Conservation (phyloP, 2,329 filamentous ascomycete genomes). For the Sarocladium brachiariae region DNA sequence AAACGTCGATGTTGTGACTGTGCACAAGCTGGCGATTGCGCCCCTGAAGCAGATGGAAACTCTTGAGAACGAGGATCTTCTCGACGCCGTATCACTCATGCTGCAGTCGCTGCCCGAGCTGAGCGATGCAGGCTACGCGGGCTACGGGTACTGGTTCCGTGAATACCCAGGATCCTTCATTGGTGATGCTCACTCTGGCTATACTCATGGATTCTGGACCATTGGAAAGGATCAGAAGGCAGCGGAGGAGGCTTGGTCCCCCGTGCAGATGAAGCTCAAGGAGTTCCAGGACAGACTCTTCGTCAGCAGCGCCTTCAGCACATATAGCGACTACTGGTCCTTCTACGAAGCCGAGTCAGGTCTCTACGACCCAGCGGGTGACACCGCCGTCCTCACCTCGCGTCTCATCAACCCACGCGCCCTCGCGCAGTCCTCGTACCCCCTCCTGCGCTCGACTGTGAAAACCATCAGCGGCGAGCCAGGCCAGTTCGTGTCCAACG, state of each 20-base stretch:
- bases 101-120: slow-evolving; percentile 25
- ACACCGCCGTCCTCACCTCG: slow-evolving; percentile 19
- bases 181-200: slow-evolving; percentile 20
- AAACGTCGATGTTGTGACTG: slow-evolving; percentile 18
- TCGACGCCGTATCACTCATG: slow-evolving; percentile 22
- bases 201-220: slow-evolving; percentile 21
- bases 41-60: slow-evolving; percentile 15
- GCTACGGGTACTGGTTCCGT: slow-evolving; percentile 22
- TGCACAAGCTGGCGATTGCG: slow-evolving; percentile 18
- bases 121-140: slow-evolving; percentile 22
- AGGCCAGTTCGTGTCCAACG: slow-evolving; percentile 17
- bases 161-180: slow-evolving; percentile 18
- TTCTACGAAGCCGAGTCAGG: slow-evolving; percentile 21
- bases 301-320: slow-evolving; percentile 16
- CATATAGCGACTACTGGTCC: slow-evolving; percentile 24
- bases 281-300: slow-evolving; percentile 16
- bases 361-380: slow-evolving; percentile 17
- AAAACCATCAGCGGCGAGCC: slow-evolving; percentile 20
- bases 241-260: slow-evolving; percentile 16
- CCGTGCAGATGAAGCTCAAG: slow-evolving; percentile 14
- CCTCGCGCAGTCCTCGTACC: slow-evolving; percentile 16
- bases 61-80: slow-evolving; percentile 19
- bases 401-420: slow-evolving; percentile 20
- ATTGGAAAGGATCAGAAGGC: slow-evolving; percentile 19
- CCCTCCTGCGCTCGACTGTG: slow-evolving; percentile 17